Conservation (phyloP, 2,329 filamentous ascomycete species). For the Ascochyta viciae-villosae region DNA sequence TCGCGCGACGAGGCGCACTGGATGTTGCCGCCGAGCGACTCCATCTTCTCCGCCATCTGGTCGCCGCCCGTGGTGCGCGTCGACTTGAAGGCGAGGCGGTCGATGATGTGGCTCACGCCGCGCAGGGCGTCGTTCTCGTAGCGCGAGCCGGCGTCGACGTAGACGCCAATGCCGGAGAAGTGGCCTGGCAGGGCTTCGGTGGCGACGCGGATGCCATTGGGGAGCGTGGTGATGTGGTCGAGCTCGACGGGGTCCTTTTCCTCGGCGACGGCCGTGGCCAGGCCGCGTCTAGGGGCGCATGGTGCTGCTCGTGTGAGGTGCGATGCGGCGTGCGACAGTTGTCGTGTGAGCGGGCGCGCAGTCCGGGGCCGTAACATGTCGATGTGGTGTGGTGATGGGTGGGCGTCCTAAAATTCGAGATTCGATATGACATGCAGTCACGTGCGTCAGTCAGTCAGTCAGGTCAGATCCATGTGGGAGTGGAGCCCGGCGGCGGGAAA, state of each 20-base stretch:
- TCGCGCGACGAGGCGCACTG: conserved; percentile 96
- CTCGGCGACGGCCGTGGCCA: conserved; percentile 10
- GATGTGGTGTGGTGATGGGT: conserved; percentile 7
- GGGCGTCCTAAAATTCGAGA: conserved; percentile 21
- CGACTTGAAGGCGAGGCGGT: conserved; percentile 91
- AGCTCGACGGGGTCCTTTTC: conserved; percentile 81
- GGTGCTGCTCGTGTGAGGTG: background rate
- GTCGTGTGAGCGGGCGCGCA: conserved; percentile 39
- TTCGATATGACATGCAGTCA: conserved; percentile 23
- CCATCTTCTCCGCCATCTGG: conserved; percentile 85
- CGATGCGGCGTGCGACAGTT: conserved; percentile 29
- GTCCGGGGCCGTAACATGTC: conserved; percentile 43
- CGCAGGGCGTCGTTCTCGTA: conserved; percentile 87
- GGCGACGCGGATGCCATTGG: conserved; percentile 92
- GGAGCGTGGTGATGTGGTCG: conserved; percentile 83
- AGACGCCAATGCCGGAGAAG: conserved; percentile 94
- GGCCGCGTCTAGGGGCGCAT: conserved; percentile 8
- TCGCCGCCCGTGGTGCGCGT: conserved; percentile 77
- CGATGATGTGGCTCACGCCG: conserved; percentile 95
- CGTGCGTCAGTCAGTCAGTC: conserved; percentile 4
- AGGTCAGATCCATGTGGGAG: too few species aligned
- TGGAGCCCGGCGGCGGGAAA: background rate
- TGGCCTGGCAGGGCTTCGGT: conserved; percentile 93
- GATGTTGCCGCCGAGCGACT: conserved; percentile 91
- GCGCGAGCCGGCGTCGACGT: conserved; percentile 92